These are phyloP conservation scores for Parasarocladium wereldwijsianum DNA, from an alignment of 2,329 filamentous ascomycete genomes.

Conservation along the genomic window DNA sequence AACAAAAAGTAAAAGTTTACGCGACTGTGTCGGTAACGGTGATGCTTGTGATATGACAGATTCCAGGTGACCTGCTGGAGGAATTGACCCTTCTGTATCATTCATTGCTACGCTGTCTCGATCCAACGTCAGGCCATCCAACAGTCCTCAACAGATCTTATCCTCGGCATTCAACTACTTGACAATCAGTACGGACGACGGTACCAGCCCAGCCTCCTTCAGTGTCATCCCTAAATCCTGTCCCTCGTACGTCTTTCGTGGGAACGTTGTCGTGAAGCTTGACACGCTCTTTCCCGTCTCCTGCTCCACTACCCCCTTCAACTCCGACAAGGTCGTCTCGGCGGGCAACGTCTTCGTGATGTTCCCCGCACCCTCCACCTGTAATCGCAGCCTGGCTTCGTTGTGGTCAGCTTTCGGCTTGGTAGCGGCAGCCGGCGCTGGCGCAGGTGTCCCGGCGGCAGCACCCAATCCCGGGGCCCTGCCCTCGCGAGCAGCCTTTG, in stretches of 20 bases:
- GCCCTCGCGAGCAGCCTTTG: slow-evolving; percentile 80
- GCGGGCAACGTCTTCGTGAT: slow-evolving; percentile 79
- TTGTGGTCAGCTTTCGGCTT: slow-evolving; percentile 60
- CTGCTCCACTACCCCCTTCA: slow-evolving; percentile 58
- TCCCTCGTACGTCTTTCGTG: slow-evolving; percentile 62
- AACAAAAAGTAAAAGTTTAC: slow-evolving; percentile 20
- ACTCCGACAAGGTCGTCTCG: slow-evolving; percentile 85
- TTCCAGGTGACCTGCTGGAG: neutral
- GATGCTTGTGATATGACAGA: slow-evolving; percentile 3
- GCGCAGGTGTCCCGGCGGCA: slow-evolving; percentile 27
- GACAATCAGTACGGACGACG: slow-evolving; percentile 79
- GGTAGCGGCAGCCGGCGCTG: slow-evolving; percentile 28
- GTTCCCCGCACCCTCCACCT: slow-evolving; percentile 52
- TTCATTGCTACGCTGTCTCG: neutral
- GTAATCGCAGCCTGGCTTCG: slow-evolving; percentile 69
- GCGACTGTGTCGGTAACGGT: too few species aligned
- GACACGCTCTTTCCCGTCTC: slow-evolving; percentile 58
- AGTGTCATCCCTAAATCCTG: slow-evolving; percentile 78
- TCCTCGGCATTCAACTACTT: slow-evolving; percentile 24
- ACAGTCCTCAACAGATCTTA: neutral
- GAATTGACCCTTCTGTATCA: neutral
- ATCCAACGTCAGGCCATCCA: slow-evolving; percentile 7
- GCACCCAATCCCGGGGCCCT: slow-evolving; percentile 30
- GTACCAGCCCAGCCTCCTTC: slow-evolving; percentile 81
- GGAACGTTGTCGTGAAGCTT: slow-evolving; percentile 77